Evolutionary conservation across 208 protist genomes (phyloP).

Genomic region (Trypanosoma rangeli): DNA sequence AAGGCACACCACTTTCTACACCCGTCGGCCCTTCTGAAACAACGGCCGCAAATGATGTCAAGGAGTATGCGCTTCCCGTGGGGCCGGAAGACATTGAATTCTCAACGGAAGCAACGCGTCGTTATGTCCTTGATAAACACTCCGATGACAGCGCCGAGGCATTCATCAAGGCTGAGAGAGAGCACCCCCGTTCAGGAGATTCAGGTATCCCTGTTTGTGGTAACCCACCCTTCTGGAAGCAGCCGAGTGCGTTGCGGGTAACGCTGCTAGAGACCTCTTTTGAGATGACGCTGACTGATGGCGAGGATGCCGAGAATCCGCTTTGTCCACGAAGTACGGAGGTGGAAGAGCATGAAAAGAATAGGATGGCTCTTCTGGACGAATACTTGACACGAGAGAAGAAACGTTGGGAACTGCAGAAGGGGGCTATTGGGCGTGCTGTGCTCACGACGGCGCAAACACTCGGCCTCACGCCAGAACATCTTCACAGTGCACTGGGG

Average conservation of each 20-base stretch:
- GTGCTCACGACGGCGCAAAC: conserved; percentile 50
- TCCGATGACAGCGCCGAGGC: conserved; percentile 32
- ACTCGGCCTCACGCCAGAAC: conserved; percentile 50
- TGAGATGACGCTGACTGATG: conserved; percentile 59
- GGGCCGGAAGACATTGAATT: conserved; percentile 16
- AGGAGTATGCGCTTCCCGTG: background rate
- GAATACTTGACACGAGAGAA: conserved; percentile 62
- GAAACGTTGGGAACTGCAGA: conserved; percentile 70
- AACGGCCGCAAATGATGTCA: background rate
- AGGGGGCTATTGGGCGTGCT: conserved; percentile 53
- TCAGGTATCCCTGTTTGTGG: background rate
- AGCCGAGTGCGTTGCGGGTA: conserved; percentile 52
- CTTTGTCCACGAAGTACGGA: conserved; percentile 34
- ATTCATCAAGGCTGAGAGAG: conserved; percentile 20
- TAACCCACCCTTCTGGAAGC: conserved; percentile 50
- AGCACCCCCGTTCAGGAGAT: background rate
- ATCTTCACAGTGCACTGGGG: conserved; percentile 39
- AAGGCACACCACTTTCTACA: background rate
- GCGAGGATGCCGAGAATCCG: conserved; percentile 29
- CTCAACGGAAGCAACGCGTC: conserved; percentile 8
- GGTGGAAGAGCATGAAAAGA: conserved; percentile 48
- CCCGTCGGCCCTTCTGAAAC: background rate
- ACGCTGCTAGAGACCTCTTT: conserved; percentile 80
- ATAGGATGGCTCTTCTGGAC: conserved; percentile 63
- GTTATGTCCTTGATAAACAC: background rate